Percentiles rank a stretch among this genome's conserved stretches.
Conservation (phyloP, 192 early-diverging fungal species). For the Cetraspora pellucida region DNA sequence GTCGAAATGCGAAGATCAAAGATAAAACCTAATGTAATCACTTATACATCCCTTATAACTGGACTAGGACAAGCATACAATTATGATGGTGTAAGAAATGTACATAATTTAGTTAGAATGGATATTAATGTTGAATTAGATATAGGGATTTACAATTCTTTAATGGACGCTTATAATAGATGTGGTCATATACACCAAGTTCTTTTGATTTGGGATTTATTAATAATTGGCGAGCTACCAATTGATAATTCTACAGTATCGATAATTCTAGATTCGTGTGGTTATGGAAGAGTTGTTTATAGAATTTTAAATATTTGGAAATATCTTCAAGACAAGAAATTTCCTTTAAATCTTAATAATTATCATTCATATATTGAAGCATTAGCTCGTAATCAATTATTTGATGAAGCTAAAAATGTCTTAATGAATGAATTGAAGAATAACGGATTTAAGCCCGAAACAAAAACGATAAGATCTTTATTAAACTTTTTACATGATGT, state of each 20-base stretch:
- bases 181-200: conserved; percentile 39
- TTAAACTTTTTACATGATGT: conserved; percentile 28
- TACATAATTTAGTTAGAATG: conserved; percentile 47
- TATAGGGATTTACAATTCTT: conserved; percentile 44
- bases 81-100: conserved; percentile 24
- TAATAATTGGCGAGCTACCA: not conserved
- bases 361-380: conserved; percentile 49
- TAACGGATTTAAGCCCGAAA: not conserved
- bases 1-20: conserved; percentile 32
- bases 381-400: conserved; percentile 36
- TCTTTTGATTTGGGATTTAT: conserved; percentile 44
- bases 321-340: conserved; percentile 29
- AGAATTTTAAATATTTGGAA: conserved; percentile 41
- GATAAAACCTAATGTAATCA: conserved; percentile 35
- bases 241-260: conserved; percentile 42
- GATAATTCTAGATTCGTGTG: conserved; percentile 48
- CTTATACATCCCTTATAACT: conserved; percentile 42
- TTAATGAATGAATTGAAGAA: conserved; percentile 18
- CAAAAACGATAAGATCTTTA: conserved; percentile 12
- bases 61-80: conserved; percentile 31
- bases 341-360: conserved; percentile 42
- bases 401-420: conserved; percentile 24
- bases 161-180: conserved; percentile 51
- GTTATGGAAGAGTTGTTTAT: conserved; percentile 28
- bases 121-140: conserved; percentile 46